Evolutionary conservation across 345 rosid species (phyloP).

Genomic region (Nasturtium officinale): DNA sequence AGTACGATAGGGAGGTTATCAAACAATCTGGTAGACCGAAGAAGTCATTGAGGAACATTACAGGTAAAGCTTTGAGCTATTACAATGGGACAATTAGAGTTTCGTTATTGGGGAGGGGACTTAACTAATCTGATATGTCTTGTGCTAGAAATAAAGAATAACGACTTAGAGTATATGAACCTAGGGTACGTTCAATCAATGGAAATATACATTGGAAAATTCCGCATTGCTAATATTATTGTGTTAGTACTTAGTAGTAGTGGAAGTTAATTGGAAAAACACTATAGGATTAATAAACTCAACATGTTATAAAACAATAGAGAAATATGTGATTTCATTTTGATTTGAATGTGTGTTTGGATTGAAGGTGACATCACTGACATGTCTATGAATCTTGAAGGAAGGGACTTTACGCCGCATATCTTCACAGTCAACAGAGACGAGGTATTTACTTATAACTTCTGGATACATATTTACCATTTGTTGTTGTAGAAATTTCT

Average conservation of each 20-base stretch:
- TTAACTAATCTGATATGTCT: background rate
- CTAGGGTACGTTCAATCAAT: background rate
- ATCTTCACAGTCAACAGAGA: slow-evolving; percentile 55
- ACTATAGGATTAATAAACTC: too few relatives aligned
- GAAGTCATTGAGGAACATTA: slow-evolving; percentile 36
- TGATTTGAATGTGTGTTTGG: slow-evolving; percentile 17
- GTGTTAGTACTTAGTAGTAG: background rate
- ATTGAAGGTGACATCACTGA: slow-evolving; percentile 60
- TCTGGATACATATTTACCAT: background rate
- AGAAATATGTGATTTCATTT: background rate
- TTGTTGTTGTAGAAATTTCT: background rate
- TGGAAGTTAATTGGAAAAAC: background rate
- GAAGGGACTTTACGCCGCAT: slow-evolving; percentile 70
- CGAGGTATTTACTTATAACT: slow-evolving; percentile 53
- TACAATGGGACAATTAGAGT: slow-evolving; percentile 43
- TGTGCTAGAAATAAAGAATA: background rate
- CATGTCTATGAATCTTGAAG: slow-evolving; percentile 51
- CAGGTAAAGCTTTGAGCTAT: slow-evolving; percentile 51
- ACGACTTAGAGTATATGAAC: background rate
- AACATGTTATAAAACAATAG: background rate
- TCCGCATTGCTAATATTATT: background rate
- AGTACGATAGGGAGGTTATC: slow-evolving; percentile 53
- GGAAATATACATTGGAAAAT: background rate
- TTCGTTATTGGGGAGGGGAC: background rate
- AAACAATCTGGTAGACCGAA: background rate